Evolutionary conservation across 1,284 basidiomycete species (phyloP).

Genomic region (Austroboletus niveus): DNA sequence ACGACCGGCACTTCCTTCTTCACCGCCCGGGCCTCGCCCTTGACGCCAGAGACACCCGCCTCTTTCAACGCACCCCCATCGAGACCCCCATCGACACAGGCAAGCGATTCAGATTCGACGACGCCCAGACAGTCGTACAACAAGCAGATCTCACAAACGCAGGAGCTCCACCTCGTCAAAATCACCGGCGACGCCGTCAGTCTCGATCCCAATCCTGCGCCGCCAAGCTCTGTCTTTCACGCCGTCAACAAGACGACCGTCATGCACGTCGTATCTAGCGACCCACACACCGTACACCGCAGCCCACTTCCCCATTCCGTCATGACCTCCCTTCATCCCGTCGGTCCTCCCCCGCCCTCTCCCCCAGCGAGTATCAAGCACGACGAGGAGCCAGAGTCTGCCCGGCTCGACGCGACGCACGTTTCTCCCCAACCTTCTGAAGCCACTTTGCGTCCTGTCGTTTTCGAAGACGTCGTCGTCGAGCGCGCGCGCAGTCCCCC

Average conservation of each 20-base stretch:
- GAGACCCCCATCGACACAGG: constrained; percentile 37
- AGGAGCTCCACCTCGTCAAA: constrained; percentile 53
- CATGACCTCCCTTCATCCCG: constrained; percentile 20
- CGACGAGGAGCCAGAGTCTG: constrained; percentile 16
- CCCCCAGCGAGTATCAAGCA: constrained; percentile 60
- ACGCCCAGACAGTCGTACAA: constrained; percentile 34
- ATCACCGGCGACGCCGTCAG: constrained; percentile 47
- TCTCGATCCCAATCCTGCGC: constrained; percentile 40
- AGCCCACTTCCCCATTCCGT: background rate
- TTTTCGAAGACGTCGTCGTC: constrained; percentile 34
- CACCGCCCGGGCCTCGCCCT: constrained; percentile 27
- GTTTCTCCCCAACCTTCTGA: constrained; percentile 17
- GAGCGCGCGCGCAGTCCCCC: constrained; percentile 12
- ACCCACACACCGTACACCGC: constrained; percentile 15
- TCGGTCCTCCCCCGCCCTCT: constrained; percentile 64
- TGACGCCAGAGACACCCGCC: constrained; percentile 14
- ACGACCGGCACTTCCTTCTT: constrained; percentile 26
- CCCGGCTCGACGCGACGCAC: constrained; percentile 7
- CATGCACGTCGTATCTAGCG: constrained; percentile 32
- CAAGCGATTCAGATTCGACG: constrained; percentile 20
- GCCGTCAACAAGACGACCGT: constrained; percentile 20
- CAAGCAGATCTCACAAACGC: constrained; percentile 24
- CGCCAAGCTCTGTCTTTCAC: constrained; percentile 27
- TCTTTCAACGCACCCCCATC: constrained; percentile 24
- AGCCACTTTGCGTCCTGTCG: constrained; percentile 16